These are phyloP conservation scores for Boletellus sp. DNA, from an alignment of 768 basidiomycete species.

Conservation along the genomic window DNA sequence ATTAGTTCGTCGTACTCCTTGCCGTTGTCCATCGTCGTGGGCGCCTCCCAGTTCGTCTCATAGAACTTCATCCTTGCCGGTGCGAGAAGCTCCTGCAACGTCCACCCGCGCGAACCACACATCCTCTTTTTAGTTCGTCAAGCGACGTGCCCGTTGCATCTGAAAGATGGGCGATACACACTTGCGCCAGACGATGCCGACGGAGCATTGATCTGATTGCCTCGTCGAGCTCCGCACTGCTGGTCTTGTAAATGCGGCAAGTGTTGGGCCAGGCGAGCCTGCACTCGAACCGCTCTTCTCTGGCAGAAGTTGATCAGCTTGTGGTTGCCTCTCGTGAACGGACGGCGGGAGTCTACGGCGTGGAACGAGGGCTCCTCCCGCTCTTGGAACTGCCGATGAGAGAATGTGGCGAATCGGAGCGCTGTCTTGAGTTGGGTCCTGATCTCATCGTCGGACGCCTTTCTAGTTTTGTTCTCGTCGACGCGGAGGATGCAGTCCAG, in stretches of 20 bases:
- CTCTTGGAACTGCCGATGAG: slow-evolving; percentile 13
- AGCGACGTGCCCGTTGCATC: not conserved
- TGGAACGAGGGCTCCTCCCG: slow-evolving; percentile 9
- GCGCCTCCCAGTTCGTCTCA: slow-evolving; percentile 5
- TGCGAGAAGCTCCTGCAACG: no score
- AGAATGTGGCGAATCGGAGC: slow-evolving; percentile 14
- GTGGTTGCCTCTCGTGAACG: slow-evolving; percentile 7
- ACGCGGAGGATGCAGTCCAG: slow-evolving; percentile 2
- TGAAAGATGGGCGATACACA: slow-evolving; percentile 15
- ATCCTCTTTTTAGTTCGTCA: not conserved
- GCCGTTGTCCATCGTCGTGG: slow-evolving; percentile 6
- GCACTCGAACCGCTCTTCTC: slow-evolving; percentile 4
- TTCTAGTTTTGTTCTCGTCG: slow-evolving; percentile 1
- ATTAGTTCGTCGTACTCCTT: slow-evolving; percentile 2
- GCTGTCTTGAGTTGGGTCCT: not conserved
- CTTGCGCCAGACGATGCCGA: slow-evolving; percentile 11
- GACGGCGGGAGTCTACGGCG: not conserved
- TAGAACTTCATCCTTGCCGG: slow-evolving; percentile 18
- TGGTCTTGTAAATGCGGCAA: slow-evolving; percentile 14
- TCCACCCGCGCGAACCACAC: slow-evolving; percentile 15
- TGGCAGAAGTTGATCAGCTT: slow-evolving; percentile 12
- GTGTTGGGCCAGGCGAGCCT: slow-evolving; percentile 16
- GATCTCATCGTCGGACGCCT: not conserved
- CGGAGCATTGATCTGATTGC: slow-evolving; percentile 18
- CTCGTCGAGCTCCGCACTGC: no score